Base-by-base conservation (phyloP, 2,329 filamentous ascomycete genomes). In the Trichoderma sp. region DNA sequence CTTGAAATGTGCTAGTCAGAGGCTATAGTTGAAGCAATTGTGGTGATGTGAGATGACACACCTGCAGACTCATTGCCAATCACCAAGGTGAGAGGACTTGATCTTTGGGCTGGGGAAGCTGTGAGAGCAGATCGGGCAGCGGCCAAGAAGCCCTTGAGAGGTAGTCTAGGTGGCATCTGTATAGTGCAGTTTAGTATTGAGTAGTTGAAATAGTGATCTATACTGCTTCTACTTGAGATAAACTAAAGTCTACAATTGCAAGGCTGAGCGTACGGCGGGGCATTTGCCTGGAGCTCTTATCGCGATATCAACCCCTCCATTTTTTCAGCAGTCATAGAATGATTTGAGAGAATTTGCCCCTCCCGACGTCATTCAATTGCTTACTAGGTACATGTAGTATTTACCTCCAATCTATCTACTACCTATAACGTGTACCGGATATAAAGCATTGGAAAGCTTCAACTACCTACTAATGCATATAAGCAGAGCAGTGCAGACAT, bases 21-120 rank as follows among this genome's bases (percentile, higher is more conserved):
- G 1, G 11, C 2, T 53, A 11, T 17, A 34, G 6, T 5, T 36
- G 28, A 9, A 34, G 3, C n/a, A 9, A 34, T n/a, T 0, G 57
- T 20, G 11, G n/a, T 39, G 6, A 39, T 70, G 13, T 34, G n/a
- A 59, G n/a, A 9, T 53, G 55, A 43, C 39, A 43, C 77, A 88
- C 90, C 90, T 70, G 89, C 90, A 26, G 90, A 90, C 79, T 92
- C 90, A 74, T 92, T 92, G 55, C 90, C 90, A 9, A 91, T 84
- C 4, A 92, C 88, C 76, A 92, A 86, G 3, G 86, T 88, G 68
- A 91, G 75, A 2, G 88, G 87, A 4, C 77, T 79, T 1, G 81
- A 75, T 15, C 85, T 81, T 73, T 86, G 84, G 5, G 82, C 76
- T 1, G 83, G 79, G 2, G 86, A 82, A 5, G 82, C 79, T 2